A percentile compares a stretch with the other conserved stretches of the same genome.
Conservation (phyloP, 371 early-diverging fungal genomes). For the Mucor plumbeus region DNA sequence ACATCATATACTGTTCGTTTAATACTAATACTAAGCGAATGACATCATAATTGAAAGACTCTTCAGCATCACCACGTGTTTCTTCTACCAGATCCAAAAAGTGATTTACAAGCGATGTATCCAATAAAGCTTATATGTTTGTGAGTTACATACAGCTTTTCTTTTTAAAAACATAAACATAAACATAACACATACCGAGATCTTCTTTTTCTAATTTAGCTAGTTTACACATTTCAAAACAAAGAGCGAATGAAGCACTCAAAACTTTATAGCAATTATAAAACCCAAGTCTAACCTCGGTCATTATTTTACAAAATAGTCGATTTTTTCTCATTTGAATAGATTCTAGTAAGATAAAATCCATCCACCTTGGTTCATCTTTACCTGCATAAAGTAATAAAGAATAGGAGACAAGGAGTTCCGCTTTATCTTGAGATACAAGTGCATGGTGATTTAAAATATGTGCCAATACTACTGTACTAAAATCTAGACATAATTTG, state of each 20-base stretch:
- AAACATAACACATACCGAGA: constrained; percentile 47
- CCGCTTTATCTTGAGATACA: constrained; percentile 54
- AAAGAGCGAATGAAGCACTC: constrained; percentile 60
- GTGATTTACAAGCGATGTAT: constrained; percentile 26
- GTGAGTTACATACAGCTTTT: background rate
- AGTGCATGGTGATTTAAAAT: constrained; percentile 58
- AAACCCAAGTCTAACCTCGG: constrained; percentile 40
- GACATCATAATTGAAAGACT: constrained; percentile 73
- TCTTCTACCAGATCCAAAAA: constrained; percentile 75
- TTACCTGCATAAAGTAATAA: constrained; percentile 33
- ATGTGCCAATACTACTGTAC: constrained; percentile 49
- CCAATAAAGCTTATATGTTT: constrained; percentile 40
- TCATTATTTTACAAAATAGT: constrained; percentile 32
- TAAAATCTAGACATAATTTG: no score
- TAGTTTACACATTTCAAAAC: constrained; percentile 78
- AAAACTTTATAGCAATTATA: constrained; percentile 37
- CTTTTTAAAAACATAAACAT: background rate
- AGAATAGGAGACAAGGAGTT: constrained; percentile 24
- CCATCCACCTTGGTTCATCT: constrained; percentile 36
- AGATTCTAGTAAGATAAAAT: constrained; percentile 28
- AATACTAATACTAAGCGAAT: constrained; percentile 72
- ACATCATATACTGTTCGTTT: constrained; percentile 75
- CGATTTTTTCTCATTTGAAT: constrained; percentile 20
- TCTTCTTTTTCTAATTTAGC: constrained; percentile 66
- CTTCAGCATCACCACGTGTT: constrained; percentile 69